Conservation (phyloP, 1,284 basidiomycete genomes). For the Microbotryum intermedium region DNA sequence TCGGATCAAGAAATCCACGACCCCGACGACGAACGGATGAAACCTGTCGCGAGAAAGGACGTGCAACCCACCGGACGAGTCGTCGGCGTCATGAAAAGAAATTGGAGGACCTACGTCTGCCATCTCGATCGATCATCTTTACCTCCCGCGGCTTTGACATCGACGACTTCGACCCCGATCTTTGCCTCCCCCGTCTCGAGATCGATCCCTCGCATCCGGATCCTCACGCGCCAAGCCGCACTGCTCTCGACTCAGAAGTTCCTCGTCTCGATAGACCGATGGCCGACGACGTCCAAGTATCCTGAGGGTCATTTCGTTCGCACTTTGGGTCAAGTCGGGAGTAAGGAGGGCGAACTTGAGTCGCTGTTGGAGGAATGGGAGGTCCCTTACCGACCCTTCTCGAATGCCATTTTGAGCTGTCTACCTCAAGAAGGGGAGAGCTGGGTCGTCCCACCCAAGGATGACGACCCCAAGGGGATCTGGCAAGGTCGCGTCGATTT, state of each 20-base stretch:
- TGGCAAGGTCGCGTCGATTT: conserved; percentile 89
- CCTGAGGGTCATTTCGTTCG: conserved; percentile 97
- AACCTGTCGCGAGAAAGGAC: conserved; percentile 35
- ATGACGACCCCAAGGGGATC: conserved; percentile 40
- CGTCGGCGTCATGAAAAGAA: conserved; percentile 86
- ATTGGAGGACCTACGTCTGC: conserved; percentile 89
- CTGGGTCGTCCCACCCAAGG: conserved; percentile 87
- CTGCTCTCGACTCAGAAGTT: conserved; percentile 87
- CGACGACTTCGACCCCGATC: conserved; percentile 49
- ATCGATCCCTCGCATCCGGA: conserved; percentile 82
- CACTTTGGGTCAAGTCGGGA: conserved; percentile 80
- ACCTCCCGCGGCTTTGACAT: conserved; percentile 65
- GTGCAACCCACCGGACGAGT: conserved; percentile 81
- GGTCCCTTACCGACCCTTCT: conserved; percentile 93
- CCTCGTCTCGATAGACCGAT: conserved; percentile 86
- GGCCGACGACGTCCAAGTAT: conserved; percentile 79
- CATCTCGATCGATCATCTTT: conserved; percentile 87
- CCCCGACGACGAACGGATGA: conserved; percentile 39
- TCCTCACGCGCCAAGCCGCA: conserved; percentile 90
- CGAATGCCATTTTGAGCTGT: conserved; percentile 85
- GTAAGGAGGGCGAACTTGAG: conserved; percentile 94
- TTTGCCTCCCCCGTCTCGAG: conserved; percentile 92
- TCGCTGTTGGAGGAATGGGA: conserved; percentile 90
- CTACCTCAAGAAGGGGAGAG: conserved; percentile 79
- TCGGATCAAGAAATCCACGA: conserved; percentile 46